Evolutionary conservation across 2,329 filamentous ascomycete species (phyloP).

Genomic region (Tympanopsis confertula): DNA sequence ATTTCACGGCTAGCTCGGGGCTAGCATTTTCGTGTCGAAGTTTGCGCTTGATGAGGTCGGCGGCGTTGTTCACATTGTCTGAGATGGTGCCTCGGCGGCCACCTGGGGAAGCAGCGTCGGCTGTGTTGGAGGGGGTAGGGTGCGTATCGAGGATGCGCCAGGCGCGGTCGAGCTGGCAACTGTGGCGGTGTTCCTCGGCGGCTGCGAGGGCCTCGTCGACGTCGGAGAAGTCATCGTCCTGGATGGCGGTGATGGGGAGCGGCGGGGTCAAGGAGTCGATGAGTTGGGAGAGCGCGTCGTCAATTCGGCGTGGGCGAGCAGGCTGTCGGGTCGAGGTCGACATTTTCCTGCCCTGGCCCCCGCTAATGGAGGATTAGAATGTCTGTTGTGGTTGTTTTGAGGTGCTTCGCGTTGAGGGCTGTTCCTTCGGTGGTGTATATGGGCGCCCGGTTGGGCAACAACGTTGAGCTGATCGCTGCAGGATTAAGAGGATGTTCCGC

Average conservation of each 20-base stretch:
- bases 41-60: background rate
- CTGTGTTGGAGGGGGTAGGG: conserved; percentile 6
- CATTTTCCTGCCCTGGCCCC: background rate
- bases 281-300: conserved; percentile 27
- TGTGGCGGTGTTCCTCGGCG: conserved; percentile 21
- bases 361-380: conserved; percentile 13
- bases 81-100: conserved; percentile 2
- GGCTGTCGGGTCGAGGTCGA: background rate
- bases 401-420: conserved; percentile 1
- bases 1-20: background rate
- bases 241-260: conserved; percentile 6
- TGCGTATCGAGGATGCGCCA: conserved; percentile 23
- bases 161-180: conserved; percentile 18
- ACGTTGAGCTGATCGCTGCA: no score
- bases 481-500: no score
- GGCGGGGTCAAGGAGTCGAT: conserved; percentile 25
- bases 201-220: conserved; percentile 18
- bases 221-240: conserved; percentile 8
- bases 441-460: conserved; percentile 6
- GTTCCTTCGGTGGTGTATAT: conserved; percentile 4
- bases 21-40: background rate
- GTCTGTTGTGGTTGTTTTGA: conserved; percentile 6
- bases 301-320: conserved; percentile 23
- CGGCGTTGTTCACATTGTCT: background rate
- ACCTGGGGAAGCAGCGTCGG: conserved; percentile 13